Percentiles rank a stretch among this genome's conserved stretches.
phyloP scores from a whole-genome alignment of 306 rosid species.

The Gillenia trifoliata region DNA sequence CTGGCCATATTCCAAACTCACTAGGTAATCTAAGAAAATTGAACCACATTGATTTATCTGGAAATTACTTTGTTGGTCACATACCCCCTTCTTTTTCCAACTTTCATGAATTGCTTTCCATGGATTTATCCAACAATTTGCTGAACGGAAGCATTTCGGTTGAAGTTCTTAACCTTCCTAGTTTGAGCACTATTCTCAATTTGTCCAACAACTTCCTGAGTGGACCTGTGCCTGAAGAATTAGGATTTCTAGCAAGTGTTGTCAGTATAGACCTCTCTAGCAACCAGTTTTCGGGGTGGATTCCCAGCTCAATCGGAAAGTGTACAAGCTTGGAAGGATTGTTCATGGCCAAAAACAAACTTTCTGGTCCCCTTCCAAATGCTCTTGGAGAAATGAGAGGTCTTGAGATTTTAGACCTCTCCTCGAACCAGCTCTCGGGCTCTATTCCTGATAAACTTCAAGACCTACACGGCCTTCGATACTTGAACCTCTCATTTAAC shows the following conservation, averaged over 20 bases:
- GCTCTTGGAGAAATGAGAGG: conserved; percentile 45
- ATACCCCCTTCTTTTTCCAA: conserved; percentile 52
- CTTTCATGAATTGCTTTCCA: conserved; percentile 35
- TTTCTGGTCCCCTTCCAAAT: conserved; percentile 61
- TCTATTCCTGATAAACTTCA: conserved; percentile 53
- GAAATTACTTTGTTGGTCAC: conserved; percentile 38
- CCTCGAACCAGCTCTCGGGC: conserved; percentile 69
- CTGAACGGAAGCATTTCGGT: conserved; percentile 55
- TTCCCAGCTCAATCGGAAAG: conserved; percentile 44
- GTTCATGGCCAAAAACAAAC: conserved; percentile 39
- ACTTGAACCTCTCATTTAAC: conserved; percentile 59
- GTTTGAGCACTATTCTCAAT: conserved; percentile 46
- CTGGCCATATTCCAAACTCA: conserved; percentile 52
- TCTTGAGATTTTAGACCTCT: conserved; percentile 56
- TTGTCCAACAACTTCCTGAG: conserved; percentile 47
- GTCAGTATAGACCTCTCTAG: conserved; percentile 51
- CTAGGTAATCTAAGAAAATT: conserved; percentile 48
- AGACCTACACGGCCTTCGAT: conserved; percentile 29
- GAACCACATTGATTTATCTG: conserved; percentile 50
- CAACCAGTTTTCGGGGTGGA: conserved; percentile 43
- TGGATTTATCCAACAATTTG: conserved; percentile 60
- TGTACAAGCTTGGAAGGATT: conserved; percentile 58
- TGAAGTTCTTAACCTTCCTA: conserved; percentile 46
- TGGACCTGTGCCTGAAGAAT: conserved; percentile 54
- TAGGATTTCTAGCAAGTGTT: conserved; percentile 31